Evolutionary conservation across 1,284 basidiomycete species (phyloP).

Genomic region (Tilletia setariae): DNA sequence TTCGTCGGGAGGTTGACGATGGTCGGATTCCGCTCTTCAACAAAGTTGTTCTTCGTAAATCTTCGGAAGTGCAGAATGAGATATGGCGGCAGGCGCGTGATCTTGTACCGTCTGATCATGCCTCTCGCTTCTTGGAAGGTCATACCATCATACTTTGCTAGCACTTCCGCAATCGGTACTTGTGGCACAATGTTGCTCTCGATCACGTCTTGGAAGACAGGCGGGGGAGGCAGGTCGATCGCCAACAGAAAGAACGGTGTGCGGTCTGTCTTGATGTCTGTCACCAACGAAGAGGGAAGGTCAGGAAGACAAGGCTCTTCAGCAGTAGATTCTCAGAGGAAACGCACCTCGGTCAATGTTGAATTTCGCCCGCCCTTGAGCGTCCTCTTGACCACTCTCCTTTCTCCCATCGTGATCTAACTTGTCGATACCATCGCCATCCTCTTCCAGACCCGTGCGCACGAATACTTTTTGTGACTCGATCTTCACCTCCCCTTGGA

Average conservation of each 20-base stretch:
- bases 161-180: slow-evolving; percentile 81
- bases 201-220: slow-evolving; percentile 85
- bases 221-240: slow-evolving; percentile 90
- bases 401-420: slow-evolving; percentile 36
- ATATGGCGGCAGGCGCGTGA: slow-evolving; percentile 81
- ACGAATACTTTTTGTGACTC: slow-evolving; percentile 86
- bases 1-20: slow-evolving; percentile 94
- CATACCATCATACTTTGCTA: slow-evolving; percentile 90
- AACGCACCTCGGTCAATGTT: slow-evolving; percentile 30
- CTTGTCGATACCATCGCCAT: slow-evolving; percentile 25
- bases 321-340: neutral
- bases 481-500: slow-evolving; percentile 87
- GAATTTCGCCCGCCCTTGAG: slow-evolving; percentile 38
- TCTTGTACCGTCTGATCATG: slow-evolving; percentile 70
- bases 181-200: slow-evolving; percentile 99
- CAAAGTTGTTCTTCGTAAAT: slow-evolving; percentile 96
- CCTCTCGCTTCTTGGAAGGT: slow-evolving; percentile 39
- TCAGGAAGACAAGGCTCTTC: neutral
- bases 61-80: slow-evolving; percentile 93
- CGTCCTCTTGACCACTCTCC: slow-evolving; percentile 42
- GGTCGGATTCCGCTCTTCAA: slow-evolving; percentile 98
- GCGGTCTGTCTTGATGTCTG: slow-evolving; percentile 78
- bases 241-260: slow-evolving; percentile 94
- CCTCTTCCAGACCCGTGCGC: slow-evolving; percentile 31
- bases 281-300: neutral